Base-by-base conservation (phyloP, 345 rosid species). In the Pseudoturritis turrita region DNA sequence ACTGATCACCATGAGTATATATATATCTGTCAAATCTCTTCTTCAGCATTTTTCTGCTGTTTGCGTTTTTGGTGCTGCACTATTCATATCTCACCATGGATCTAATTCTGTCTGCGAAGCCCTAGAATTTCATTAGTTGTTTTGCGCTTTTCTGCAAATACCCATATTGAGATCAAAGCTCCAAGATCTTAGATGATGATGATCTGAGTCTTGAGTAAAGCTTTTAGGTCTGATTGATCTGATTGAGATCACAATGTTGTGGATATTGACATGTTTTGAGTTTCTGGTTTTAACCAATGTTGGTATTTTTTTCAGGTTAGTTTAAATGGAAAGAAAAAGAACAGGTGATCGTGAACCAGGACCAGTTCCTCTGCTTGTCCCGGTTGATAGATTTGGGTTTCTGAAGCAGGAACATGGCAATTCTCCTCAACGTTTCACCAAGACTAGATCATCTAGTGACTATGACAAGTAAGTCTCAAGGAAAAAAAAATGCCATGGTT, bases 321-420 rank as follows among this genome's bases (percentile, higher is more conserved):
- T 82, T 33, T 62, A 44, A 75, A 91, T 88, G 99, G 98, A 91
- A 63, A 85, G 80, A 77, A 73, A 82, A 77, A 82, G 33, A 72
- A 65, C 58, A 62, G 91, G 87, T 68, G 93, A 88, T 44, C 68
- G 70, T 68, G 99, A 95, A 71, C 74, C 83, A 7, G 95, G 87
- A 49, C 82, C 90, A 7, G 73, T 76, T 65, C 93, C 96, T 75
- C 73, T 85, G 15, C 88, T 83, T 22, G 82, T 78, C 68, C 78
- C 81, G 1, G 36, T 89, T 71, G 97, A 95, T 74, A 87, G 82
- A 84, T 88, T 87, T 78, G 95, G 97, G 65, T 87, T 87, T 71
- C 65, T 86, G 39, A 94, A 88, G 83, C 89, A 84, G 73, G 96
- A 89, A 56, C 73, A 47, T 15, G 80, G 77, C 77, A 79, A 70